Percentiles rank a stretch among this genome's conserved stretches.
These are phyloP conservation scores for Mycena metata DNA, from an alignment of 768 basidiomycete species.

Conservation along the genomic window DNA sequence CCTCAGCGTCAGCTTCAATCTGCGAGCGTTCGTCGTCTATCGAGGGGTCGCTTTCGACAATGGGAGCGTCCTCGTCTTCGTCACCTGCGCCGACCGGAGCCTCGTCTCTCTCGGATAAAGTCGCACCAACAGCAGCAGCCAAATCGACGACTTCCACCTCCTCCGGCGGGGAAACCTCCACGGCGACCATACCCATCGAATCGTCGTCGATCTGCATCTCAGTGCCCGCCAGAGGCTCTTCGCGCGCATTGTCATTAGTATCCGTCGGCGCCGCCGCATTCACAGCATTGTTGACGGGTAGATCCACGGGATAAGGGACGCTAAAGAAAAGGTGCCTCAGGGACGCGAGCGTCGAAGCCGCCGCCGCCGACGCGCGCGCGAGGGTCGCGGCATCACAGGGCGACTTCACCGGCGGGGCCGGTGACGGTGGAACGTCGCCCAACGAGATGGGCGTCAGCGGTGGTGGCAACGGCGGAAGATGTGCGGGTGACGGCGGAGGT, in stretches of 20 bases:
- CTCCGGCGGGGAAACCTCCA: neutral
- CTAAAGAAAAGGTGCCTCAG: slow-evolving; percentile 3
- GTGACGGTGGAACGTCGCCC: too few species aligned
- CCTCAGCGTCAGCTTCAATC: neutral
- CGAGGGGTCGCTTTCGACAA: too few species aligned
- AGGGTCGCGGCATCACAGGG: neutral
- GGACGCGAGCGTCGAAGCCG: neutral
- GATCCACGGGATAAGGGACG: neutral
- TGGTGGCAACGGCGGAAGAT: neutral
- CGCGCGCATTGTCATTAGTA: neutral
- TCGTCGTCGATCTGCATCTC: neutral
- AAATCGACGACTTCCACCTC: neutral
- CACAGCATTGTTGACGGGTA: neutral
- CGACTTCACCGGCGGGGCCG: neutral
- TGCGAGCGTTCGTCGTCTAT: neutral
- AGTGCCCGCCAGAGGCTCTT: neutral
- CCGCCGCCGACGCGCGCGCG: neutral
- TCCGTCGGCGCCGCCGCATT: neutral
- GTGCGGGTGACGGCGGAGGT: neutral
- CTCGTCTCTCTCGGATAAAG: neutral
- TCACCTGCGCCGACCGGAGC: neutral
- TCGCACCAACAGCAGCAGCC: neutral
- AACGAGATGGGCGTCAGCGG: neutral
- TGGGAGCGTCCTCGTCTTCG: neutral
- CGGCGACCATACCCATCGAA: too few species aligned